These are phyloP conservation scores for Hymenoscyphus fraxineus DNA, from an alignment of 2,329 filamentous ascomycete species.

Conservation along the genomic window DNA sequence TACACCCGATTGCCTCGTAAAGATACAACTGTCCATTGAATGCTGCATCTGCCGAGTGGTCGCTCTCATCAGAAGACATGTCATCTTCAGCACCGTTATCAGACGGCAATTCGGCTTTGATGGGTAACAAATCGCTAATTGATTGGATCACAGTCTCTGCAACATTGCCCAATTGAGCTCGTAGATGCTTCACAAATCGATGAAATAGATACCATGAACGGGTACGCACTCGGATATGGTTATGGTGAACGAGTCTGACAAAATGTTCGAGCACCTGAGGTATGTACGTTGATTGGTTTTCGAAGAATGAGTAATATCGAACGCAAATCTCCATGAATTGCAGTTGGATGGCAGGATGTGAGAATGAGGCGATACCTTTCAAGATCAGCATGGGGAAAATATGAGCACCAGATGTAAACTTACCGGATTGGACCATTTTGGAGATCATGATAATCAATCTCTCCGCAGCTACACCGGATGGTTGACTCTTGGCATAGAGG, in stretches of 20 bases:
- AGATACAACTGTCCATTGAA: slow-evolving; percentile 91
- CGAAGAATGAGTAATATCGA: slow-evolving; percentile 89
- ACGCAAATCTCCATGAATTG: slow-evolving; percentile 99
- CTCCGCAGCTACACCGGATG: slow-evolving; percentile 74
- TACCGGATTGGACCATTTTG: slow-evolving; percentile 90
- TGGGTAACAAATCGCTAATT: slow-evolving; percentile 80
- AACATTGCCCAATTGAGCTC: slow-evolving; percentile 79
- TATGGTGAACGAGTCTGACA: slow-evolving; percentile 82
- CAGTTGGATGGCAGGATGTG: slow-evolving; percentile 85
- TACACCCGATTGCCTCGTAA: slow-evolving; percentile 90
- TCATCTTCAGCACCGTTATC: slow-evolving; percentile 78
- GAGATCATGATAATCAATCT: slow-evolving; percentile 88
- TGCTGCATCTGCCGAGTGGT: slow-evolving; percentile 82
- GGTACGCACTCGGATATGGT: slow-evolving; percentile 79
- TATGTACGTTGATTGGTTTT: slow-evolving; percentile 76
- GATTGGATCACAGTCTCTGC: slow-evolving; percentile 90
- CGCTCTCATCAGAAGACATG: slow-evolving; percentile 90
- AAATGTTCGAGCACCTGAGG: slow-evolving; percentile 87
- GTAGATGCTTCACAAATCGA: slow-evolving; percentile 83
- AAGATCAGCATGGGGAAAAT: slow-evolving; percentile 27
- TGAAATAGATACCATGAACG: slow-evolving; percentile 97
- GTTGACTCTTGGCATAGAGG: slow-evolving; percentile 79
- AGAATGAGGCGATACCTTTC: slow-evolving; percentile 77
- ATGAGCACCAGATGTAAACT: slow-evolving; percentile 32
- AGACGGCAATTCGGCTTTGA: slow-evolving; percentile 82